phyloP scores from a whole-genome alignment of 495 filamentous ascomycete genomes.

The Aspergillus steynii region DNA sequence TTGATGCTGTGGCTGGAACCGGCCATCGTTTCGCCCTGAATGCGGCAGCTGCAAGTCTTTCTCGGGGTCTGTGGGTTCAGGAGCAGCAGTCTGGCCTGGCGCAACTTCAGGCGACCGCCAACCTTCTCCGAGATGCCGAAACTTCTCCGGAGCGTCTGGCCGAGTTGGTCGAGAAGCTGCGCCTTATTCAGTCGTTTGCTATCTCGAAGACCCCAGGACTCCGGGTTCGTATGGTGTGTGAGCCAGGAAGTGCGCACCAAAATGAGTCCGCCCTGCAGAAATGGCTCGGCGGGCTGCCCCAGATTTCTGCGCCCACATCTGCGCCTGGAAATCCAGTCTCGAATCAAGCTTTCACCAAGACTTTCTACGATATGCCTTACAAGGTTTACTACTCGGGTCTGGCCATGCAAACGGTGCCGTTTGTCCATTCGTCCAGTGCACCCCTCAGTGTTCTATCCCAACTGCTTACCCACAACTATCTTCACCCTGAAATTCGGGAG shows the following conservation, averaged over 20 bases:
- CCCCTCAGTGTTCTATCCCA: constrained; percentile 85
- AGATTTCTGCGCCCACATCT: constrained; percentile 36
- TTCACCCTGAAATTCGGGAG: constrained; percentile 96
- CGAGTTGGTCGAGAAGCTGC: constrained; percentile 82
- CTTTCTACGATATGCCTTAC: constrained; percentile 93
- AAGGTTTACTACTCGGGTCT: constrained; percentile 92
- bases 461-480: constrained; percentile 93
- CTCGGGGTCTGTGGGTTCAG: constrained; percentile 62
- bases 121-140: constrained; percentile 56
- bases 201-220: constrained; percentile 58
- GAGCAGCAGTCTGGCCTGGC: constrained; percentile 85
- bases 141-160: constrained; percentile 59
- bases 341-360: constrained; percentile 53
- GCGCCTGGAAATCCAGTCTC: constrained; percentile 31
- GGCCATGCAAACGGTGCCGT: constrained; percentile 80
- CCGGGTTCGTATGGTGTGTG: constrained; percentile 85
- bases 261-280: constrained; percentile 74
- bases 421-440: constrained; percentile 71
- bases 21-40: constrained; percentile 83
- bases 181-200: constrained; percentile 78
- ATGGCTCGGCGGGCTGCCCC: constrained; percentile 66
- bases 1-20: constrained; percentile 83
- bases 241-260: constrained; percentile 60
- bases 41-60: constrained; percentile 78
- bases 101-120: constrained; percentile 83